phyloP scores from a whole-genome alignment of 768 basidiomycete species.

The Floccularia luteovirens region DNA sequence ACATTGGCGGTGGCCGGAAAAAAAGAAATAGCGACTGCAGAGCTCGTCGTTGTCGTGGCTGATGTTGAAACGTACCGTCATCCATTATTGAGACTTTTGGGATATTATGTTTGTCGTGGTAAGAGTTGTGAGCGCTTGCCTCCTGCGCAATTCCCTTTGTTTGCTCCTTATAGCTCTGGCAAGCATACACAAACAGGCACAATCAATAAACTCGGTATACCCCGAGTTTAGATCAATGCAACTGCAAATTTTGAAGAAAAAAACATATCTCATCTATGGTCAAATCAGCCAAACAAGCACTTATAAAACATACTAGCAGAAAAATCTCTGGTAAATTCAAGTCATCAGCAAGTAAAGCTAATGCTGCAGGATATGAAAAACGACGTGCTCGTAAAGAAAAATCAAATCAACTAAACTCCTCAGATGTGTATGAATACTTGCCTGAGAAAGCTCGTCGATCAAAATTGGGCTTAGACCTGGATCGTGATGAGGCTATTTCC shows the following conservation, averaged over 20 bases:
- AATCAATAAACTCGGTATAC: background rate
- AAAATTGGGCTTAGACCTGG: conserved; percentile 45
- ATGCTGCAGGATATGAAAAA: conserved; percentile 43
- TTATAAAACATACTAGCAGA: background rate
- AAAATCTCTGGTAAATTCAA: conserved; percentile 10
- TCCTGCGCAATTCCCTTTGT: background rate
- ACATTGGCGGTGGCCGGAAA: conserved; percentile 19
- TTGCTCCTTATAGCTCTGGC: background rate
- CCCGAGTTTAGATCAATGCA: background rate
- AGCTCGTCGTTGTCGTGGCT: conserved; percentile 57
- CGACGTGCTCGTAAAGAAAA: conserved; percentile 39
- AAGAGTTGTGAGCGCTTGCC: background rate
- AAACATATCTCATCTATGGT: background rate
- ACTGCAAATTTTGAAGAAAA: background rate
- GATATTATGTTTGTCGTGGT: conserved; percentile 1
- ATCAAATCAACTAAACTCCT: conserved; percentile 15
- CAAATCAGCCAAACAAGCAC: background rate
- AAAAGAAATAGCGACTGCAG: conserved; percentile 34
- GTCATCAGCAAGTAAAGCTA: conserved; percentile 21
- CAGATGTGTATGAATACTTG: conserved; percentile 63
- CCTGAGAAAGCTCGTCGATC: conserved; percentile 42
- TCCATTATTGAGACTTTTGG: conserved; percentile 29
- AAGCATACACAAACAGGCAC: background rate
- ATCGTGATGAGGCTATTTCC: conserved; percentile 43
- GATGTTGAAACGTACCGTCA: conserved; percentile 84